Evolutionary conservation across 495 filamentous ascomycete genomes (phyloP), one percentile per base, ranked within the genome.

Genomic region (Podospora tetraspora): DNA sequence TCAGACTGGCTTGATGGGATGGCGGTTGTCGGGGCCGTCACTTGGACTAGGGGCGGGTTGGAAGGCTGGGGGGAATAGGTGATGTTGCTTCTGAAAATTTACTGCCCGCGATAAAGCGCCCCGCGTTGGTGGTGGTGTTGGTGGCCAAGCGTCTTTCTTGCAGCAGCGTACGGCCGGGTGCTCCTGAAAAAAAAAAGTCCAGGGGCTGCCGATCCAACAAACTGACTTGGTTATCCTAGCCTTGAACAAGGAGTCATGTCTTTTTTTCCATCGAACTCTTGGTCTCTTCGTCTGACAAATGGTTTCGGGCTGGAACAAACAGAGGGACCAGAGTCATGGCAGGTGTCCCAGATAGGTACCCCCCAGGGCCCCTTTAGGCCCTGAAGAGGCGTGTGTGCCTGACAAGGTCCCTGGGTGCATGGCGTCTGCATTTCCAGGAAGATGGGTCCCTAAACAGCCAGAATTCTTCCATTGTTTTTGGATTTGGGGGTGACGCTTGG

Each of bases 261-360:
- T 32, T 25, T 62, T 21, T 37, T 37, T 22, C 27, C 27, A 43
- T n/a, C 5, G 43, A 52, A n/a, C 1, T 52, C 16, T 52, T 52
- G 43, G 43, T n/a, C 21, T 25, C 5, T 62, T 62, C 29, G 61
- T 62, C 27, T 32, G 61, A 62, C 25, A 62, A 32, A 62, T 62
- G 61, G 59, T 23, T 32, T 30, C 61, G 19, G 5, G 61, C 3
- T 30, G 61, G 32, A 32, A 62, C 29, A 21, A 32, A 7, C 29
- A 22, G 61, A 37, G 10, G 25, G n/a, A 21, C 16, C 43, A 32
- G 19, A 62, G 61, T 21, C 27, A 21, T 62, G 61, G 11, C 32
- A 13, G n/a, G 29, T 30, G 6, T 30, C 37, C 37, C 32, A 37
- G 11, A 13, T 13, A 5, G 27, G 27, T 2, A 37, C n/a, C 12